These are phyloP conservation scores for Cystoisospora suis DNA, from an alignment of 169 alveolate genomes.

Conservation along the genomic window DNA sequence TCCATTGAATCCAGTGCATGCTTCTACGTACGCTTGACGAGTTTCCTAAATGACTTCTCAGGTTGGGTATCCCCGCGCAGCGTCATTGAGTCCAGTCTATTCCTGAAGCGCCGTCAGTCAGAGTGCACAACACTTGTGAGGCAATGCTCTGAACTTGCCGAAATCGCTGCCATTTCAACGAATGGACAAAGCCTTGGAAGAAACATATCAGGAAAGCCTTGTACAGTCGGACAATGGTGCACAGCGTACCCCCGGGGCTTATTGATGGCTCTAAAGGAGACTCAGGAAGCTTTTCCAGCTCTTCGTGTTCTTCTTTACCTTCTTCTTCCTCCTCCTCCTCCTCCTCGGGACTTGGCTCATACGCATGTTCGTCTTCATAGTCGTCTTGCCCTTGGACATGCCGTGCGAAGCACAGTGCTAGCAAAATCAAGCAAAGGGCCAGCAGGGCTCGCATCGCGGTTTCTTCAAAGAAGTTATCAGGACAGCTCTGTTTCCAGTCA, in stretches of 20 bases:
- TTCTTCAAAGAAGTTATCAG: too few relatives aligned
- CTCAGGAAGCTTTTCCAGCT: not conserved
- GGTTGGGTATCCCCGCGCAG: conserved; percentile 14
- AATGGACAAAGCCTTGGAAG: not conserved
- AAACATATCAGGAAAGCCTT: not conserved
- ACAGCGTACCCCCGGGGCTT: not conserved
- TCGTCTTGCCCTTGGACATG: not conserved
- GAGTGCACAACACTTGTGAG: not conserved
- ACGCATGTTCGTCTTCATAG: not conserved
- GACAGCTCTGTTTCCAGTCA: too few relatives aligned
- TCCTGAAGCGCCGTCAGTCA: too few relatives aligned
- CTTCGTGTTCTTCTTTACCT: not conserved
- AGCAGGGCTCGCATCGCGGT: too few relatives aligned
- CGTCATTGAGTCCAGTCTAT: not conserved
- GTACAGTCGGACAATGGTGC: not conserved
- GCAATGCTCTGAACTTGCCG: not conserved
- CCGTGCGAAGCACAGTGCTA: not conserved
- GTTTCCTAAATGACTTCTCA: not conserved
- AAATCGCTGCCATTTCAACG: not conserved
- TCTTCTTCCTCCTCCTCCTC: not conserved
- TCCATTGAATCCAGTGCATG: not conserved
- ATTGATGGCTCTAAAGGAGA: not conserved
- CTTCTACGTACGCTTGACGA: not conserved
- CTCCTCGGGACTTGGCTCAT: not conserved
- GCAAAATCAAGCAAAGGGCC: too few relatives aligned